Percentiles rank a stretch among this genome's conserved stretches.
phyloP scores from a whole-genome alignment of 2,329 filamentous ascomycete genomes.

The Niveomyces coronatus region DNA sequence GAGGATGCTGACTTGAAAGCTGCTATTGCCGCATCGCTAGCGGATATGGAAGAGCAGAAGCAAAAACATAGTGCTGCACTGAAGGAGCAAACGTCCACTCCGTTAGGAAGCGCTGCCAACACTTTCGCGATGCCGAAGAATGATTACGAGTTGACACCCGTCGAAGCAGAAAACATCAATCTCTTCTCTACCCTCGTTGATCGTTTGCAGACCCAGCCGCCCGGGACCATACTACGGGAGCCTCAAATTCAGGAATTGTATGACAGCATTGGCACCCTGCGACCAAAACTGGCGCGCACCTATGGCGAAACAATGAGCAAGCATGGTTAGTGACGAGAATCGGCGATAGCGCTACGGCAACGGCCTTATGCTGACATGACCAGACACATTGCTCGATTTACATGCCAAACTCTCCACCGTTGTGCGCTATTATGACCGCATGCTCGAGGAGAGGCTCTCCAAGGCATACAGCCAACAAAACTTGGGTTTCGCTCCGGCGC shows the following conservation, averaged over 20 bases:
- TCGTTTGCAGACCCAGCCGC: conserved; percentile 85
- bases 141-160: conserved; percentile 85
- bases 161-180: conserved; percentile 96
- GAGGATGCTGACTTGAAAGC: conserved; percentile 90
- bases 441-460: conserved; percentile 91
- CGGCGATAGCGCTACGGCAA: no score
- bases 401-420: conserved; percentile 94
- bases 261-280: conserved; percentile 86
- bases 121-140: conserved; percentile 62
- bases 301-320: conserved; percentile 99
- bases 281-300: conserved; percentile 87
- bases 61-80: conserved; percentile 75
- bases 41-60: conserved; percentile 98
- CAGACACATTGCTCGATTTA: conserved; percentile 85
- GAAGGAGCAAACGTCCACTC: conserved; percentile 60
- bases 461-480: conserved; percentile 82
- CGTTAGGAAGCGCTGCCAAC: conserved; percentile 27
- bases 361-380: not conserved
- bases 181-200: conserved; percentile 91
- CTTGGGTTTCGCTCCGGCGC: conserved; percentile 51
- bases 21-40: conserved; percentile 86
- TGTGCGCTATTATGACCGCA: conserved; percentile 93
- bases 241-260: conserved; percentile 98
- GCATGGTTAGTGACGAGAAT: conserved; percentile 60
- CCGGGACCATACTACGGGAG: conserved; percentile 90